Evolutionary conservation across 441 rosid genomes (phyloP), one percentile per base, ranked within the genome.

Genomic region (Hura crepitans): DNA sequence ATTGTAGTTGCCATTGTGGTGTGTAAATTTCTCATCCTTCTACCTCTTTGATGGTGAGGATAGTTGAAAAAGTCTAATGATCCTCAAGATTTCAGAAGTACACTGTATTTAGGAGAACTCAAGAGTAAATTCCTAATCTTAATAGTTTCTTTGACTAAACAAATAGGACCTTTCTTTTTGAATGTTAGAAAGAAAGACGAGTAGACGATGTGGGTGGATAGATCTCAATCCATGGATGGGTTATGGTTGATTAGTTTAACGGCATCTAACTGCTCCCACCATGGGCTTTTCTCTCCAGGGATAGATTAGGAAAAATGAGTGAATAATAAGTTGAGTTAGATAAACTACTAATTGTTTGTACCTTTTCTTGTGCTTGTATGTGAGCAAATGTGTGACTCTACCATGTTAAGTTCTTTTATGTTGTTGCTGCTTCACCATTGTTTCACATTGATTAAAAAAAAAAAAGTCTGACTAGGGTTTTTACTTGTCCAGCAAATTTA

Each of bases 401-500:
- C 37, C 28, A 30, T 17, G 5, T 49, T 9, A 2, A 15, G 11
- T 22, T 37, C 8, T 63, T 56, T 9, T 42, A 20, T 8, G 3
- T 56, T 15, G 33, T 61, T 61, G 70, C 49, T 22, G 6, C 62
- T 35, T 20, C 30, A 33, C 28, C 4, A 31, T 66, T 39, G 13
- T 69, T 39, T 69, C 27, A 62, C 25, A 37, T 42, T 46, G 56
- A 28, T 57, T 35, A 54, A 54, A 62, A n/a, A n/a, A n/a, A n/a
- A n/a, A n/a, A n/a, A 65, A 14, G 28, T 76, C 73, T 77, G 69
- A 72, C 65, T 73, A 28, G 25, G 35, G 66, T 3, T 66, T 72
- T 72, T 72, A 78, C 62, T 74, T 84, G n/a, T 76, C 72, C 91
- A 93, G 99, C 85, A 91, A 91, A 82, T 96, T 96, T 69, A 70